A percentile compares a stretch with the other conserved stretches of the same genome.
Conservation (phyloP, 2,329 filamentous ascomycete genomes). For the Penicillium sp. region DNA sequence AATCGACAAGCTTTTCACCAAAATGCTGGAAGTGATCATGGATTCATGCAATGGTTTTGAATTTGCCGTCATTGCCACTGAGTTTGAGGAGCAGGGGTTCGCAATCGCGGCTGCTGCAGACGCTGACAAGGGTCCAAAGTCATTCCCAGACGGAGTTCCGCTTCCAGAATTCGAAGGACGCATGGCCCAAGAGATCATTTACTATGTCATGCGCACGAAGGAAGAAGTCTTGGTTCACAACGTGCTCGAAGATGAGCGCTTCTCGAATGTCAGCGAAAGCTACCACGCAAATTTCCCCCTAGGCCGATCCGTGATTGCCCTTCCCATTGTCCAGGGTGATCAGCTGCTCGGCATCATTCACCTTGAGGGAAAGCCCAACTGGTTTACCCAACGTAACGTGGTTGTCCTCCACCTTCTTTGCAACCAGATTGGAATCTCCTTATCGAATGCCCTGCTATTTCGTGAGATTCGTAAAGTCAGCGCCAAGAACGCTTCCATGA, state of each 20-base stretch:
- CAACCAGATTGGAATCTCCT: conserved; percentile 59
- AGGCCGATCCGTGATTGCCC: conserved; percentile 55
- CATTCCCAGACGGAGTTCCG: conserved; percentile 50
- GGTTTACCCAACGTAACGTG: conserved; percentile 56
- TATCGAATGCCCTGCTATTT: conserved; percentile 60
- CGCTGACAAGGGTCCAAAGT: conserved; percentile 49
- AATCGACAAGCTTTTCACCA: conserved; percentile 56
- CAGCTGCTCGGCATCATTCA: conserved; percentile 56
- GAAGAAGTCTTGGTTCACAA: conserved; percentile 61
- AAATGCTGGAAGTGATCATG: conserved; percentile 60
- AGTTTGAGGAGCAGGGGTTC: conserved; percentile 55
- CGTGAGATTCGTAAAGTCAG: conserved; percentile 56
- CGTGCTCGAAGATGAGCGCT: conserved; percentile 59
- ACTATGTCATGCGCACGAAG: conserved; percentile 57
- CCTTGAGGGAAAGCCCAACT: conserved; percentile 57
- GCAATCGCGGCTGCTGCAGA: conserved; percentile 56
- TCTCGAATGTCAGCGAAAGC: conserved; percentile 54
- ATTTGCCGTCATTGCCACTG: conserved; percentile 55
- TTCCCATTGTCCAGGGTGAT: conserved; percentile 58
- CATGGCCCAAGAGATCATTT: conserved; percentile 55
- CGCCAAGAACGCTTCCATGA: conserved; percentile 59
- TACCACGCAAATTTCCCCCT: conserved; percentile 52
- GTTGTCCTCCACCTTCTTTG: conserved; percentile 52
- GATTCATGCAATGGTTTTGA: conserved; percentile 58
- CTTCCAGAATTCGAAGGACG: conserved; percentile 54